These are phyloP conservation scores for Phtheirospermum japonicum DNA, from an alignment of 257 asterid genomes.

Conservation along the genomic window DNA sequence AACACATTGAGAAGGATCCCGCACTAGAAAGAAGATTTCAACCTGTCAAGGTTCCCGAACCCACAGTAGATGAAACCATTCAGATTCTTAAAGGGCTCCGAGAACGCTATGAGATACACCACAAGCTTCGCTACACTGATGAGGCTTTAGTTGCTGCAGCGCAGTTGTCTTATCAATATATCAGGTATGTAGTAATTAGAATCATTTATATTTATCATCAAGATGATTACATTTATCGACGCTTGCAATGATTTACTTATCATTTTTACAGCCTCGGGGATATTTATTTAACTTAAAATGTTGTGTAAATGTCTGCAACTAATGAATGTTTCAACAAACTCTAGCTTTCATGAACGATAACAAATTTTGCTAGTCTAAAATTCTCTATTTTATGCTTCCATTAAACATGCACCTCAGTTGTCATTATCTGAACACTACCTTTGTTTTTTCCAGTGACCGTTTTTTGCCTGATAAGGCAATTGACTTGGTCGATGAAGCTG, in stretches of 20 bases:
- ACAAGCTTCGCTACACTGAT: constrained; percentile 94
- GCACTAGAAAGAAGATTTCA: constrained; percentile 94
- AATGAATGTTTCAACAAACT: not conserved
- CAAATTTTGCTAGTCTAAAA: not conserved
- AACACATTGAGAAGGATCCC: constrained; percentile 95
- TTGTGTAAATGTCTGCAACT: not conserved
- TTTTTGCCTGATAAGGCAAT: constrained; percentile 87
- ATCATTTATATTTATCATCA: not conserved
- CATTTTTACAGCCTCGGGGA: constrained; percentile 8
- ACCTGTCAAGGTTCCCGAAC: constrained; percentile 97
- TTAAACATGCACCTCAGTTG: not conserved
- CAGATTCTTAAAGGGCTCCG: constrained; percentile 87
- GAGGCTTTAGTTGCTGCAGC: constrained; percentile 87
- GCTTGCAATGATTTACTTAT: not conserved
- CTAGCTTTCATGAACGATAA: not conserved
- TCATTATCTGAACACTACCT: constrained; percentile 23
- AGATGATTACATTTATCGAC: not conserved
- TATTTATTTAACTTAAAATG: not conserved
- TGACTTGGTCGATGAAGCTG: constrained; percentile 88
- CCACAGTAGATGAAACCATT: constrained; percentile 90
- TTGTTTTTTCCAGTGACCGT: constrained; percentile 63
- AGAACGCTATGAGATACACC: constrained; percentile 93
- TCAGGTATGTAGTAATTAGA: constrained; percentile 48
- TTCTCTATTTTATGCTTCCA: not conserved
- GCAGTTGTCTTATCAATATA: constrained; percentile 83